Evolutionary conservation across 225 moss, liverwort and hornwort genomes (phyloP), one percentile per base, ranked within the genome.

Genomic region (Straminergon stramineum): DNA sequence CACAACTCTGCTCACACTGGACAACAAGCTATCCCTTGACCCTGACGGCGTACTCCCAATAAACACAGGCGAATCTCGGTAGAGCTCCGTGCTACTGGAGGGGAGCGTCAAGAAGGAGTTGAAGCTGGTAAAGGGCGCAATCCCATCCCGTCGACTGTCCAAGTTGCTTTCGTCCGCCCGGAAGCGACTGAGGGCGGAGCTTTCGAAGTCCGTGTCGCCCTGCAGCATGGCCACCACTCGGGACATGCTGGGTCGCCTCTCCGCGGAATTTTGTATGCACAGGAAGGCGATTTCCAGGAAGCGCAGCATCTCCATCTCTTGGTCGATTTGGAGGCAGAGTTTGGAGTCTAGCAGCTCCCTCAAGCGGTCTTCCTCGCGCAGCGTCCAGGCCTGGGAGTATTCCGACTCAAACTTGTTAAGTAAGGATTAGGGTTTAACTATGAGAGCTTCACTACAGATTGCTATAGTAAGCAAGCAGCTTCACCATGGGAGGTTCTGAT

Each of bases 221-320:
- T 88, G 94, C 77, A 95, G 52, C 92, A 93, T 93, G 79, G 91
- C 90, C 74, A 93, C 94, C 60, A 95, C 94, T 12, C 93, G 89
- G 56, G 93, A 56, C 92, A 95, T 95, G 71, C 24, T 86, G 12
- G 94, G 94, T n/a, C 95, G 89, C 37, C 66, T 94, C 7, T 89
- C 92, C 27, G 90, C 90, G 8, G 89, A 79, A 2, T n/a, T 20
- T 52, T 92, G 91, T 18, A 89, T 48, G 71, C 95, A 95, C 58
- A 92, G 35, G 57, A 95, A 94, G 26, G 94, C 95, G 32, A 94
- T 87, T 61, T 91, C 92, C 26, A 93, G 28, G 27, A 94, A 74
- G 23, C 87, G 80, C 37, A 75, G 61, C 65, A 93, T 56, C 70
- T 93, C 91, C 18, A 86, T 53, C 82, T 90, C 93, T 16, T 92